Base-by-base conservation (phyloP, 2,329 filamentous ascomycete genomes). In the Alternaria incomplexa region DNA sequence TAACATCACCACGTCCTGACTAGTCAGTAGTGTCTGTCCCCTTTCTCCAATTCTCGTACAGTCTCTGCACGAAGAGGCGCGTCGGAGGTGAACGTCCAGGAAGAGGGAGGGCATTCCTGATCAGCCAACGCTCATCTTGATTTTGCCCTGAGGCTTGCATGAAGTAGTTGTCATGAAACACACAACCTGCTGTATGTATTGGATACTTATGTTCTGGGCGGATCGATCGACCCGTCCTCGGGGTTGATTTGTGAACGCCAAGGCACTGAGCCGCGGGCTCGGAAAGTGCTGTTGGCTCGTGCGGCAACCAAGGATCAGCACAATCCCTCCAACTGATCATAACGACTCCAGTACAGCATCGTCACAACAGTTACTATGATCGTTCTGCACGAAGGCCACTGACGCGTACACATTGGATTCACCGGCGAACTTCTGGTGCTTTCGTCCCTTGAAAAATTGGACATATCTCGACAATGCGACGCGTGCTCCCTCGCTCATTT, bases 401-500 rank as follows among this genome's bases (percentile, higher is more conserved):
- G 30, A 26, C 11, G 43, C 52, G n/a, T 2, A 22, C 22, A 54
- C 22, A 26, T 5, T 22, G 6, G 6, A 52, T 32, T 22, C n/a
- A 2, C 20, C 48, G 20, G 32, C 20, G 20, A n/a, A 11, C 17
- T 25, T 36, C n/a, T 23, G 13, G 48, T 20, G 20, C 20, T 25
- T 36, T 23, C 23, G 48, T 22, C 5, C 2, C 13, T 1, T 15
- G 12, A n/a, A 20, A 44, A 23, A 40, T 28, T 32, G 52, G 22
- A 44, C 52, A 44, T 32, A 12, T 4, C 22, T 43, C 36, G 52
- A 54, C 17, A 32, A 36, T 47, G 40, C 25, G 48, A 25, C 26
- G 13, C 28, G 26, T 13, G 22, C 40, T 40, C 57, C 59, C 36
- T 22, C 51, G 32, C 58, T 60, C 62, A 63, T 69, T 62, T 67